Evolutionary conservation across 225 moss, liverwort and hornwort species (phyloP), one percentile per base, ranked within the genome.

Genomic region (Physcomitrium patens): DNA sequence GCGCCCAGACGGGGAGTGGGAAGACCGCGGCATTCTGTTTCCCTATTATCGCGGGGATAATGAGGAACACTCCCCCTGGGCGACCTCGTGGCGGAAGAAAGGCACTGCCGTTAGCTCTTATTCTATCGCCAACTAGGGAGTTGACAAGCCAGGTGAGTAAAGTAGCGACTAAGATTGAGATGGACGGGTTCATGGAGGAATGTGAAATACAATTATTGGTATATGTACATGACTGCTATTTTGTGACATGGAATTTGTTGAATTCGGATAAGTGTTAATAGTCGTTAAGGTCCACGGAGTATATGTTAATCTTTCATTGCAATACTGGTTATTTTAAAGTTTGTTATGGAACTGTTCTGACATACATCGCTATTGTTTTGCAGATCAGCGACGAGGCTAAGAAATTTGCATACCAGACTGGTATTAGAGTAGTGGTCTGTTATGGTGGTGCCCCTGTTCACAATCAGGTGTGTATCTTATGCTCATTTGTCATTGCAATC

Each of bases 351-450:
- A 46, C n/a, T 48, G 26, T 74, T 5, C 12, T 63, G 71, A 71
- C 16, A 8, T 19, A 4, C 7, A 37, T 37, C 31, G 7, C 11
- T 61, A 48, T 58, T 59, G 24, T 54, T 44, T 23, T 59, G 28
- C 92, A 97, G 97, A 97, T 97, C 80, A 93, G 92, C 74, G 97
- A 97, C 20, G 97, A 97, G 69, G 97, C 97, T 5, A 97, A 97
- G 82, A 97, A 97, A 85, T 97, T 97, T 56, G 93, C 97, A 1
- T 97, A 97, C 67, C 97, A 97, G 83, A 94, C 97, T 16, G 97
- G 97, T 51, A 97, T 97, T 50, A 78, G 91, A 79, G 97, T 97
- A 1, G 97, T 97, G 59, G 97, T 97, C 0, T 94, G 94, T 3
- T 97, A 97, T 48, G 97, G 94, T 56, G 97, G 97, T 67, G 94